Evolutionary conservation across 2,329 filamentous ascomycete species (phyloP).

Genomic region (Paecilomyces dactylethromorphus): DNA sequence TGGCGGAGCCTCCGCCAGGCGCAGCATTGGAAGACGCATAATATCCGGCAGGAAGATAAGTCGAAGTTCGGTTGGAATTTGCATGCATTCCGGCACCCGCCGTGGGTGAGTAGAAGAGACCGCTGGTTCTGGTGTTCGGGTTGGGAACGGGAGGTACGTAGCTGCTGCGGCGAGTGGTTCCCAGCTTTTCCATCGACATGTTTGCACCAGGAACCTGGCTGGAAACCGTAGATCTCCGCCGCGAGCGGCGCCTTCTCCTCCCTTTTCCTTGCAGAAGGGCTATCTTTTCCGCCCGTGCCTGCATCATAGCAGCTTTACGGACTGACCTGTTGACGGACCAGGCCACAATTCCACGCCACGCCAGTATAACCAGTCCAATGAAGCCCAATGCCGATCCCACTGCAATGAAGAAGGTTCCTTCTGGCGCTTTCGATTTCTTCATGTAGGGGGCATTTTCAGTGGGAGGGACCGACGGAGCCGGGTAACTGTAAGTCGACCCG

Average conservation of each 20-base stretch:
- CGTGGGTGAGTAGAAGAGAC: constrained; percentile 93
- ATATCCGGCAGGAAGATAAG: constrained; percentile 81
- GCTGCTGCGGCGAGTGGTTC: constrained; percentile 26
- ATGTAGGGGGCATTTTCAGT: constrained; percentile 84
- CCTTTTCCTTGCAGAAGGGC: constrained; percentile 46
- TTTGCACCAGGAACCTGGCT: constrained; percentile 27
- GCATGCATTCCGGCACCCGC: constrained; percentile 55
- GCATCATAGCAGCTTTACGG: constrained; percentile 71
- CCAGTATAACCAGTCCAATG: constrained; percentile 71
- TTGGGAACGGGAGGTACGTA: constrained; percentile 24
- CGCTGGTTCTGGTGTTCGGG: constrained; percentile 54
- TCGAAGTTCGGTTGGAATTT: constrained; percentile 62
- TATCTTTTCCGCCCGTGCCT: constrained; percentile 65
- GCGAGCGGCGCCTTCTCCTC: constrained; percentile 25
- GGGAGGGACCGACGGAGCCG: constrained; percentile 70
- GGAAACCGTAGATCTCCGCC: constrained; percentile 29
- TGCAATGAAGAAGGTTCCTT: constrained; percentile 93
- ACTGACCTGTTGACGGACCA: constrained; percentile 91
- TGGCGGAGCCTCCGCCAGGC: constrained; percentile 26
- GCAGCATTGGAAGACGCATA: constrained; percentile 66
- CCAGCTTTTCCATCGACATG: constrained; percentile 51
- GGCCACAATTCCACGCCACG: constrained; percentile 82
- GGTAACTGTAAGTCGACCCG: constrained; percentile 56
- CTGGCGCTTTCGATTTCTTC: constrained; percentile 75
- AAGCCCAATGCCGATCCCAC: constrained; percentile 85